Base-by-base conservation (phyloP, 2,329 filamentous ascomycete genomes). In the Exophiala mesophila region DNA sequence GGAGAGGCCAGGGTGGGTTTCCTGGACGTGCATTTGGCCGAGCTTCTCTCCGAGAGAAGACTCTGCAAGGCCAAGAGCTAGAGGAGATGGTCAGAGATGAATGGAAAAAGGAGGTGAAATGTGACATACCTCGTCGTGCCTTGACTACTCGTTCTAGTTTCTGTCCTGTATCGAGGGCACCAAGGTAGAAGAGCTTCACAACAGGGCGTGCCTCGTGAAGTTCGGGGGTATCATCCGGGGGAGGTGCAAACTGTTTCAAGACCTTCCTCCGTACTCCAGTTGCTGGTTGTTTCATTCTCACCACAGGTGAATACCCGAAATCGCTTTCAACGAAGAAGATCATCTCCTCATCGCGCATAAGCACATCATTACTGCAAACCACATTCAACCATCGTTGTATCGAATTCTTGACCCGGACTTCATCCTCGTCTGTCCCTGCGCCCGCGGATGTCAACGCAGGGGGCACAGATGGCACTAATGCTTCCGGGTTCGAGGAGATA, bases 311-410 rank as follows among this genome's bases (percentile, higher is more conserved):
- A 66, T 98, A 98, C 29, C 92, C 92, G 63, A 96, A 97, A 63
- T 98, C 92, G 61, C 88, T 95, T 67, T 98, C 92, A n/a, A 98
- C 88, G 58, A 98, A 98, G 47, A 97, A 82, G 4, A 96, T 80
- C 80, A 97, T 90, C 67, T 98, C 92, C 50, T 97, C 90, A 61
- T 98, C 92, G 49, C 85, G 80, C 73, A 95, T 94, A 5, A 98
- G 77, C 1, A 94, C 82, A 24, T 97, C 89, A 56, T 92, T 97
- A 58, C 78, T 79, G 68, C 92, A 94, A 15, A 98, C 84, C 45
- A 86, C 85, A 64, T 94, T 96, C 57, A 98, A 75, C 92, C 92
- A 98, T 61, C 88, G 77, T 67, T 98, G 92, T 70, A 98, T 78
- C 6, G 87, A 77, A 1, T 81, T 80, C 67, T 97, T 97, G 49